Base-by-base conservation (phyloP, 2,329 filamentous ascomycete genomes). In the Pseudogymnoascus pannorum region DNA sequence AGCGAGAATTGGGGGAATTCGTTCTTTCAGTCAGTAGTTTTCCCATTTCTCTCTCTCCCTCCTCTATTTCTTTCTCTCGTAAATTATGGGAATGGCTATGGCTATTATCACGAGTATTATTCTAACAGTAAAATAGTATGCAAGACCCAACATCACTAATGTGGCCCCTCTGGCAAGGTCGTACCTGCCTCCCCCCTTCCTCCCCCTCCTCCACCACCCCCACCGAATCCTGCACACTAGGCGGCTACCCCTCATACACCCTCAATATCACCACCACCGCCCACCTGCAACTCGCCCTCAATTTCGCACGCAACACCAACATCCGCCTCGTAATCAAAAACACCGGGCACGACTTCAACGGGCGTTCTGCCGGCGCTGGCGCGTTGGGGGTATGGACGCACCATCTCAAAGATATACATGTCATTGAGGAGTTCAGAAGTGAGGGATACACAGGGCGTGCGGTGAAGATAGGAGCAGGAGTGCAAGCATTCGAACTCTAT, bases 401-500 rank as follows among this genome's bases (percentile, higher is more conserved):
- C 48, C 70, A 80, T 62, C 69, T 82, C 38, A 76, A 75, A 16
- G 65, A 64, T 6, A 69, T 75, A 2, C 29, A 5, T 1, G 5
- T 51, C 8, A 12, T 58, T 3, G 18, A 57, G 3, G 4, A 6
- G 29, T 58, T 77, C 60, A 77, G 74, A 2, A 74, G 75, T 4
- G 75, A 65, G 0, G 72, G 73, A 24, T 75, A 74, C 59, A 63
- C 73, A 4, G 74, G 72, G 2, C 76, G 75, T 16, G 79, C 79
- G 2, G 74, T 84, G 12, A 83, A 77, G 2, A 72, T 80, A 2
- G 79, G 76, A 0, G 78, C 81, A 0, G 83, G 82, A 4, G 73
- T 79, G 0, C 76, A 80, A 48, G 79, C 79, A 62, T 72, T 73
- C 26, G 75, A 81, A 3, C 70, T 79, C 0, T 81, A 83, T 64